Conservation (phyloP, 169 alveolate species). For the Plasmodium vivax region DNA sequence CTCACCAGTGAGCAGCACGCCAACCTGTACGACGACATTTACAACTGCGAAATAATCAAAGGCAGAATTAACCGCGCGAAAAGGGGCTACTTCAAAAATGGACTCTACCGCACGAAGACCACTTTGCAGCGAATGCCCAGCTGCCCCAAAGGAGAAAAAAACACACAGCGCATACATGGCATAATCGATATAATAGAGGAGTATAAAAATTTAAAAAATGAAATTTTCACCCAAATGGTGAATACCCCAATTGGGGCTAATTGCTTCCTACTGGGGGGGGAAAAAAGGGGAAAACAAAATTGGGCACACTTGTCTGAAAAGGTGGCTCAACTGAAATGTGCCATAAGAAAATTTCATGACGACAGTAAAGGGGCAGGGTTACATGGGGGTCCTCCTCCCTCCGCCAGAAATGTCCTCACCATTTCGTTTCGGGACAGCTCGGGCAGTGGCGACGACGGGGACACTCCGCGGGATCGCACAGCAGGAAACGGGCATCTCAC, state of each 20-base stretch:
- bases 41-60: conserved; percentile 58
- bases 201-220: conserved; percentile 41
- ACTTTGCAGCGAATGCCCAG: neutral
- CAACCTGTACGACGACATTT: conserved; percentile 38
- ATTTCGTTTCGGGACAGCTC: neutral
- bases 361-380: neutral
- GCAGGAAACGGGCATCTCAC: too few relatives aligned
- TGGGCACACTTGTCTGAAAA: conserved; percentile 5
- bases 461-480: neutral
- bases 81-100: conserved; percentile 20
- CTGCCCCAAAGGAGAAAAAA: neutral
- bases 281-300: neutral
- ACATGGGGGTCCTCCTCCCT: neutral
- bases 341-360: conserved; percentile 2
- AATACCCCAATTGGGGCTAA: neutral
- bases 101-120: neutral
- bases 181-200: conserved; percentile 15
- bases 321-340: conserved; percentile 2
- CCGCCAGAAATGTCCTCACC: conserved; percentile 10
- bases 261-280: neutral
- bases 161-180: neutral
- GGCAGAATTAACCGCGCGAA: neutral
- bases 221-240: conserved; percentile 15
- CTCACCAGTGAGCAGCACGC: neutral
- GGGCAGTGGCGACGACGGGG: neutral